Evolutionary conservation across 306 rosid genomes (phyloP).

Genomic region (Quercus wislizeni): DNA sequence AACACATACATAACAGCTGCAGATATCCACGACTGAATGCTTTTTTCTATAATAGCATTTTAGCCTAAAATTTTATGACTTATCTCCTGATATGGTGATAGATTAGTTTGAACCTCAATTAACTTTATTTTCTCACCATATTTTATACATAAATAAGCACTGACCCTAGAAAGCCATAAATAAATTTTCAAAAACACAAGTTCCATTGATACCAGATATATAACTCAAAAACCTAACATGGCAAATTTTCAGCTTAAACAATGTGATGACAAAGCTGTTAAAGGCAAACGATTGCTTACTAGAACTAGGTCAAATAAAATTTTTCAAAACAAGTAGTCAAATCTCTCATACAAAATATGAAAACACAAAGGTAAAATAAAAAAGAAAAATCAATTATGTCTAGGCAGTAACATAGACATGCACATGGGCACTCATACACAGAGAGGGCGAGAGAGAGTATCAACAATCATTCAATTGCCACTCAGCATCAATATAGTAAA

Average conservation of each 20-base stretch:
- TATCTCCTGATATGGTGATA: background rate
- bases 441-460: background rate
- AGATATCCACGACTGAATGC: background rate
- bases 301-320: background rate
- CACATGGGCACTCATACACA: background rate
- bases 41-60: background rate
- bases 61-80: background rate
- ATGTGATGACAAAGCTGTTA: background rate
- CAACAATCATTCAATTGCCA: background rate
- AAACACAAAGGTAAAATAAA: background rate
- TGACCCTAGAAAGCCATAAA: background rate
- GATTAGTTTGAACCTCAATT: background rate
- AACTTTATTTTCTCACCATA: background rate
- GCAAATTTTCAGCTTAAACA: background rate
- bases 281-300: background rate
- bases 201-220: background rate
- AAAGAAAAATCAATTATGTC: background rate
- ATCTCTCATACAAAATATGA: background rate
- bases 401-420: background rate
- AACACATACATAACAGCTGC: background rate
- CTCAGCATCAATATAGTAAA: slow-evolving; percentile 17
- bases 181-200: background rate
- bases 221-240: background rate
- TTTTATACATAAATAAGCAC: background rate
- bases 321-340: background rate